Base-by-base conservation (phyloP, 441 rosid genomes). In the Populus trichocarpa region DNA sequence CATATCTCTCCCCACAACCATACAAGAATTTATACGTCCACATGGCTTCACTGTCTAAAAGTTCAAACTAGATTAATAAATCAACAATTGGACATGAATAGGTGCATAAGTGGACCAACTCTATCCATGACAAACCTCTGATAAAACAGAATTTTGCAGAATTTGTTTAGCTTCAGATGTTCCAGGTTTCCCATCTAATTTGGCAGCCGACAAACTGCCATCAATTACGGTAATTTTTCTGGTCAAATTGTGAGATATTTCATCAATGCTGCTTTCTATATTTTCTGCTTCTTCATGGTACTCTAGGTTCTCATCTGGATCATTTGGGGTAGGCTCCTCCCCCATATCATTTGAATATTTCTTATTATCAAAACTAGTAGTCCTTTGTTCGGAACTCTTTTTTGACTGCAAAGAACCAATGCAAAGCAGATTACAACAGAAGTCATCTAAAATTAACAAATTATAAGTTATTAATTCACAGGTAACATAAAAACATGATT, bases 11-110 rank as follows among this genome's bases (percentile, higher is more conserved):
- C 99, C 97, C 76, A 96, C 96, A 50, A 90, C 97, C 97, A 89
- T 85, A 81, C 97, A 94, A 57, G 98, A 90, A 86, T 96, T 96
- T 75, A 96, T 94, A 70, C 97, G 94, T 80, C 99, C 99, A 86
- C 97, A 94, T 63, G 98, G 99, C 86, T 92, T 96, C 84, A 91
- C 91, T 79, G 90, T 79, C 99, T 96, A 87, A 76, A 87, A 85
- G 38, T 50, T 71, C 25, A 76, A 76, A 76, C 12, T 67, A 35
- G 67, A 79, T 71, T 68, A 46, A 79, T 59, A 50, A 70, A 80
- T 78, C 67, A 77, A 69, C 14, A 75, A 33, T 33, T 59, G 8
- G 22, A 78, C 35, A 10, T 75, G 40, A 75, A n/a, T 9, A 82
- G 66, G 76, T 73, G 32, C 38, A 57, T 5, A 26, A 75, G 61